Percentiles rank a stretch among this genome's conserved stretches.
phyloP scores from a whole-genome alignment of 805 yeast genomes.

The Candida railenensis region DNA sequence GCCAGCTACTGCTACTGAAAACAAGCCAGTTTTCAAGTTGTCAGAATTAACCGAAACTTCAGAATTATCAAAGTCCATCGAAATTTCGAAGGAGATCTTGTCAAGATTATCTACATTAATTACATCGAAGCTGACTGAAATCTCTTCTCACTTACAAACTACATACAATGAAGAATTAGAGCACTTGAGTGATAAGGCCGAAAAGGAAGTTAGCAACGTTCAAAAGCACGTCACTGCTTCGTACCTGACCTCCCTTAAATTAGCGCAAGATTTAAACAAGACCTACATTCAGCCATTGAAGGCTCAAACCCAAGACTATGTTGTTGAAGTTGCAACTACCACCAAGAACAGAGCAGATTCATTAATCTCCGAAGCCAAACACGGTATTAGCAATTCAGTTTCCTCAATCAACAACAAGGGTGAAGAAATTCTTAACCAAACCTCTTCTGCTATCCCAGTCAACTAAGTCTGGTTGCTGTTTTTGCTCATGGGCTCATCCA shows the following conservation, averaged over 20 bases:
- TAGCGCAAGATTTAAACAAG: slow-evolving; percentile 31
- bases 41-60: slow-evolving; percentile 14
- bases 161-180: slow-evolving; percentile 37
- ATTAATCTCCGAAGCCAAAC: slow-evolving; percentile 21
- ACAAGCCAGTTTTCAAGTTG: slow-evolving; percentile 26
- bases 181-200: slow-evolving; percentile 12
- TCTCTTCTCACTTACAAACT: slow-evolving; percentile 27
- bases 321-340: slow-evolving; percentile 21
- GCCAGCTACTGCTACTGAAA: slow-evolving; percentile 24
- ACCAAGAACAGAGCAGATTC: slow-evolving; percentile 29
- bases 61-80: slow-evolving; percentile 17
- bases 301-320: slow-evolving; percentile 38
- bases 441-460: slow-evolving; percentile 4
- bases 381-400: slow-evolving; percentile 2
- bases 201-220: slow-evolving; percentile 23
- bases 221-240: slow-evolving; percentile 35
- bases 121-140: slow-evolving; percentile 24
- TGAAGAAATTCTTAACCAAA: neutral
- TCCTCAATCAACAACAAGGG: slow-evolving; percentile 1
- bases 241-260: slow-evolving; percentile 31
- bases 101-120: slow-evolving; percentile 22
- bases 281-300: slow-evolving; percentile 39
- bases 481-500: too few relatives aligned
- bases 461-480: slow-evolving; percentile 3
- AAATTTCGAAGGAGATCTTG: slow-evolving; percentile 18